Percentiles rank a stretch among this genome's conserved stretches.
Conservation (phyloP, 2,329 filamentous ascomycete genomes). For the Raffaelea ambrosiae region DNA sequence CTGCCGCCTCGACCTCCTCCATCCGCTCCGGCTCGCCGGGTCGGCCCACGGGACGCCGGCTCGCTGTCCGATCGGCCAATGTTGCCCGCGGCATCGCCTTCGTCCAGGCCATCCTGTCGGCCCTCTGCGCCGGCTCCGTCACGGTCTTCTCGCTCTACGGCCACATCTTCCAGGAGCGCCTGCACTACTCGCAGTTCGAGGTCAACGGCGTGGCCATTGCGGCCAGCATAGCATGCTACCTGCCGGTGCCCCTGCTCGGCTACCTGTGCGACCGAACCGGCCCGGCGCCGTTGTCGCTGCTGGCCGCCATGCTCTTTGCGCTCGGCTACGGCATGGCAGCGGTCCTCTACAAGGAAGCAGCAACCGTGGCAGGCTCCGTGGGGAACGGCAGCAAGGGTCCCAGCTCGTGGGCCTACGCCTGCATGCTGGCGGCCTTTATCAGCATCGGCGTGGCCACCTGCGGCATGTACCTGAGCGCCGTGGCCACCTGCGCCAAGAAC, state of each 20-base stretch:
- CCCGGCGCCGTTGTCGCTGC: slow-evolving; percentile 65
- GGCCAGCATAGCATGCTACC: slow-evolving; percentile 80
- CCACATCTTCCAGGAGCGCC: slow-evolving; percentile 74
- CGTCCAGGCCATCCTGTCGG: slow-evolving; percentile 42
- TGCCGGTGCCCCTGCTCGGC: slow-evolving; percentile 83
- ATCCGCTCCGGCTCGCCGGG: background rate
- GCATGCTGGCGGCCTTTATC: slow-evolving; percentile 82
- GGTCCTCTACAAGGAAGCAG: slow-evolving; percentile 55
- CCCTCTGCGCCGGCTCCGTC: slow-evolving; percentile 81
- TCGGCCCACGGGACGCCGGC: background rate
- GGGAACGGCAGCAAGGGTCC: slow-evolving; percentile 29
- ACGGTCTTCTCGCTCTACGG: slow-evolving; percentile 92
- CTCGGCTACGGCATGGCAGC: slow-evolving; percentile 78
- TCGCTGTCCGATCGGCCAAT: slow-evolving; percentile 17
- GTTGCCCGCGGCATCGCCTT: slow-evolving; percentile 38
- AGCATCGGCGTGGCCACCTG: slow-evolving; percentile 76
- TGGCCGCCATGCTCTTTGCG: slow-evolving; percentile 68
- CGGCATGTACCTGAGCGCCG: slow-evolving; percentile 78
- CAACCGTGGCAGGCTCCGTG: slow-evolving; percentile 21
- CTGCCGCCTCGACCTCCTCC: no score
- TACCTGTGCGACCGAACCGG: slow-evolving; percentile 87
- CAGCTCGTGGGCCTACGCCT: slow-evolving; percentile 57
- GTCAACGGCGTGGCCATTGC: slow-evolving; percentile 86
- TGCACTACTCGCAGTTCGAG: slow-evolving; percentile 84
- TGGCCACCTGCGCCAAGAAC: slow-evolving; percentile 98